Conservation (phyloP, 805 yeast species). For the Wickerhamiella shivajii region DNA sequence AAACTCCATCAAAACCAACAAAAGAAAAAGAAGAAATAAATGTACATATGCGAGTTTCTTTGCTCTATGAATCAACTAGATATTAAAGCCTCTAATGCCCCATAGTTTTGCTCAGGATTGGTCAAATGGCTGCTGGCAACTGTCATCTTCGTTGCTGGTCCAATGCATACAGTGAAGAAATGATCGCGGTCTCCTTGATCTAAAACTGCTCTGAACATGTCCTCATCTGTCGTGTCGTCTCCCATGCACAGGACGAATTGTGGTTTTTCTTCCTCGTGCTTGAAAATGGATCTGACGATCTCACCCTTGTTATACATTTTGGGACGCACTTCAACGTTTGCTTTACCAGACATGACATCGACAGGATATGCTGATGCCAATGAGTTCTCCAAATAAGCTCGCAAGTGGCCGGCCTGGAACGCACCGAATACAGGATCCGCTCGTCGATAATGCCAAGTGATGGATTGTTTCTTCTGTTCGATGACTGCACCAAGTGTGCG, state of each 20-base stretch:
- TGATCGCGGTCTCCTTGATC: constrained; percentile 36
- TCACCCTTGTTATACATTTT: constrained; percentile 92
- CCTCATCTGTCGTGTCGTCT: constrained; percentile 95
- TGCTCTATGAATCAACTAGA: no score
- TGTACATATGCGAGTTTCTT: no score
- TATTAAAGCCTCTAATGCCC: constrained; percentile 12
- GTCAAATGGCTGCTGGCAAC: constrained; percentile 19
- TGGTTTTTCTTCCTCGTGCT: constrained; percentile 37
- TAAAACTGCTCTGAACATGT: constrained; percentile 76
- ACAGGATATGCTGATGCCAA: constrained; percentile 59
- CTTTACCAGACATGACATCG: constrained; percentile 95
- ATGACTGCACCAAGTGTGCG: constrained; percentile 81
- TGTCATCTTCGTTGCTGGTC: constrained; percentile 29
- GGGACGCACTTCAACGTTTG: constrained; percentile 95
- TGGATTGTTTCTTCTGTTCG: constrained; percentile 81
- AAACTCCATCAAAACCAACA: constrained; percentile 13
- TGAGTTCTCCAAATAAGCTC: constrained; percentile 43
- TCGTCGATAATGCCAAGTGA: constrained; percentile 95
- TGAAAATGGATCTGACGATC: constrained; percentile 67
- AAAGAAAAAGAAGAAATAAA: constrained; percentile 14
- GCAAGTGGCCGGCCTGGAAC: constrained; percentile 66
- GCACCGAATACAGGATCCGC: constrained; percentile 89
- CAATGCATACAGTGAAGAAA: constrained; percentile 18
- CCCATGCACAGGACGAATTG: constrained; percentile 86
- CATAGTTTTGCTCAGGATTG: constrained; percentile 15